Percentiles rank a stretch among this genome's conserved stretches.
phyloP scores from a whole-genome alignment of 305 asterid species.

The Fraxinus platypoda region DNA sequence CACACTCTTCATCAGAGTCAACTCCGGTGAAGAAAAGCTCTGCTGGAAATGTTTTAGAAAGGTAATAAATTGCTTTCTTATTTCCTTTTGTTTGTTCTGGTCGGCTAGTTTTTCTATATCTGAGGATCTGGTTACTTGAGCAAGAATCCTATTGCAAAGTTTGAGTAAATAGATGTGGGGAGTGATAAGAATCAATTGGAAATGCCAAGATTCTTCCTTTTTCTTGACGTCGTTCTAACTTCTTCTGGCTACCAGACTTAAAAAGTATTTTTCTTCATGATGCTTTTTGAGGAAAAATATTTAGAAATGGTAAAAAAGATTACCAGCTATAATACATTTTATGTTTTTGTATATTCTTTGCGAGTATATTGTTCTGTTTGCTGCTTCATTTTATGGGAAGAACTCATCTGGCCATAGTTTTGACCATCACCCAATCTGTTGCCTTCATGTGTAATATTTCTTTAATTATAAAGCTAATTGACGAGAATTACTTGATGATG shows the following conservation, averaged over 20 bases:
- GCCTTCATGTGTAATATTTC: neutral
- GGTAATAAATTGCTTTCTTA: neutral
- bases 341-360: neutral
- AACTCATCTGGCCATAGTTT: neutral
- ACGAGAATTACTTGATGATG: neutral
- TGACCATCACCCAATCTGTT: neutral
- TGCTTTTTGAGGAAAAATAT: neutral
- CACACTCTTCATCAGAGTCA: constrained; percentile 50
- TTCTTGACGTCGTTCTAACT: neutral
- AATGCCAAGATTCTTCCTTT: neutral
- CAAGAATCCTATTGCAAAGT: neutral
- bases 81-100: neutral
- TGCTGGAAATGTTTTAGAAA: neutral
- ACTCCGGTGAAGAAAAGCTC: constrained; percentile 52
- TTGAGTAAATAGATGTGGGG: neutral
- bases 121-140: neutral
- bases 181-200: neutral
- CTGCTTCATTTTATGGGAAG: neutral
- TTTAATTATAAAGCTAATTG: neutral
- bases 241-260: neutral
- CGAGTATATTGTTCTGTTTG: neutral
- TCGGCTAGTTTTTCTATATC: neutral
- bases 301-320: neutral
- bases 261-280: neutral
- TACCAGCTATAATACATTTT: neutral